Percentiles rank a stretch among this genome's conserved stretches.
phyloP scores from a whole-genome alignment of 495 filamentous ascomycete genomes.

The Penicillium coprophilum region DNA sequence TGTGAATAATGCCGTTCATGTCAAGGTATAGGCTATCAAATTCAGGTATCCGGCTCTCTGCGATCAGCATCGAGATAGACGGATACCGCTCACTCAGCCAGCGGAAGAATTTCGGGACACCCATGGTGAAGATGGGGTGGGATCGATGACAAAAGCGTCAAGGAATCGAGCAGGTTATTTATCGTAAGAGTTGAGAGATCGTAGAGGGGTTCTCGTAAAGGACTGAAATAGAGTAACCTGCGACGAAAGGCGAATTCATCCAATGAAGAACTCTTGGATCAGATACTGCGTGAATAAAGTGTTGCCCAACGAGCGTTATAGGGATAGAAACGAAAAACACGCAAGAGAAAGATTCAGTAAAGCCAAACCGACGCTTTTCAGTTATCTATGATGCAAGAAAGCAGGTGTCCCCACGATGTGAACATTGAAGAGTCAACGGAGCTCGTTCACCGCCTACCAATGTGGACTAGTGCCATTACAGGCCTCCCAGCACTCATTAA shows the following conservation, averaged over 20 bases:
- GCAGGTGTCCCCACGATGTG: constrained; percentile 12
- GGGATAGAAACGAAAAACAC: neutral
- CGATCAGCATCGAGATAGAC: constrained; percentile 96
- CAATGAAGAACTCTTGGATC: neutral
- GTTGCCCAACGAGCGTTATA: neutral
- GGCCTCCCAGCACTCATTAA: constrained; percentile 34
- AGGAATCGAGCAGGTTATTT: constrained; percentile 1
- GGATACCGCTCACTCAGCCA: constrained; percentile 99
- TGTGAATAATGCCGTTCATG: constrained; percentile 99
- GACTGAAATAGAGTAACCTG: constrained; percentile 6
- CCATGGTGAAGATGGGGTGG: constrained; percentile 49
- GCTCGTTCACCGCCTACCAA: constrained; percentile 13
- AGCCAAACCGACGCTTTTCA: constrained; percentile 1
- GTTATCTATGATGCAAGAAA: constrained; percentile 14
- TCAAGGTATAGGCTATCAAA: constrained; percentile 98
- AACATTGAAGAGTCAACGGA: constrained; percentile 28
- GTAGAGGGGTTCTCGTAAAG: constrained; percentile 3
- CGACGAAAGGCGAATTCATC: constrained; percentile 10
- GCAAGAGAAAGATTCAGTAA: neutral
- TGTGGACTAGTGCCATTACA: constrained; percentile 26
- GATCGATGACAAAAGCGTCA: neutral
- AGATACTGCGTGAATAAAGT: neutral
- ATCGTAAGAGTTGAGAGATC: constrained; percentile 6
- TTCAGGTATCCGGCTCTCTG: constrained; percentile 98
- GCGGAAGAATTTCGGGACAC: constrained; percentile 94